Conservation (phyloP, 2,329 filamentous ascomycete genomes). For the Trichoderma afroharzianum region DNA sequence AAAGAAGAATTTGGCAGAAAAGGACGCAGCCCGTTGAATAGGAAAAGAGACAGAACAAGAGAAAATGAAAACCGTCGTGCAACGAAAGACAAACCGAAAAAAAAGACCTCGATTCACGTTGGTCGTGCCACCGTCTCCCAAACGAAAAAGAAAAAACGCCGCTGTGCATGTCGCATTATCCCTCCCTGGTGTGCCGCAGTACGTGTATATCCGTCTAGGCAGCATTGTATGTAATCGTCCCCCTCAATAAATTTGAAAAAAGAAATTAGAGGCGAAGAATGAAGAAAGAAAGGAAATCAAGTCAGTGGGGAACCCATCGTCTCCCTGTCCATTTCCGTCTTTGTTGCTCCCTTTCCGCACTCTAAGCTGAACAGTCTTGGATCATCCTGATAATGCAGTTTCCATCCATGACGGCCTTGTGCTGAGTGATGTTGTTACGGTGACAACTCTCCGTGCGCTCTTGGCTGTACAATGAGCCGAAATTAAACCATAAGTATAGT, state of each 20-base stretch:
- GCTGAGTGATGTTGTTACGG: background rate
- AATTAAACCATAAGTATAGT: background rate
- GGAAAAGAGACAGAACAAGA: background rate
- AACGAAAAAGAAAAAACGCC: background rate
- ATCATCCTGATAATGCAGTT: background rate
- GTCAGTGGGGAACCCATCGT: background rate
- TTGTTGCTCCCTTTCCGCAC: background rate
- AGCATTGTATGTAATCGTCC: background rate
- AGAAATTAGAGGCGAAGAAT: background rate
- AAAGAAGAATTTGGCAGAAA: background rate
- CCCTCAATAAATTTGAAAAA: background rate
- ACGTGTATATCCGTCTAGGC: background rate
- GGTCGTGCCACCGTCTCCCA: background rate
- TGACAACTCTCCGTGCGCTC: background rate
- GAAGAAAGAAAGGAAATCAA: background rate
- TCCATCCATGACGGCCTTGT: background rate
- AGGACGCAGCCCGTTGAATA: background rate
- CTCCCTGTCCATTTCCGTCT: background rate
- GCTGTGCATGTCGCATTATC: background rate
- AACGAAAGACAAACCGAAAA: background rate
- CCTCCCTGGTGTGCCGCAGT: background rate
- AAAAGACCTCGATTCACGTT: background rate
- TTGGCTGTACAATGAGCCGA: background rate
- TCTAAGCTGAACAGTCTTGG: background rate
- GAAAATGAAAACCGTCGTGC: background rate